Base-by-base conservation (phyloP, 345 rosid genomes). In the Hibiscus mutabilis region DNA sequence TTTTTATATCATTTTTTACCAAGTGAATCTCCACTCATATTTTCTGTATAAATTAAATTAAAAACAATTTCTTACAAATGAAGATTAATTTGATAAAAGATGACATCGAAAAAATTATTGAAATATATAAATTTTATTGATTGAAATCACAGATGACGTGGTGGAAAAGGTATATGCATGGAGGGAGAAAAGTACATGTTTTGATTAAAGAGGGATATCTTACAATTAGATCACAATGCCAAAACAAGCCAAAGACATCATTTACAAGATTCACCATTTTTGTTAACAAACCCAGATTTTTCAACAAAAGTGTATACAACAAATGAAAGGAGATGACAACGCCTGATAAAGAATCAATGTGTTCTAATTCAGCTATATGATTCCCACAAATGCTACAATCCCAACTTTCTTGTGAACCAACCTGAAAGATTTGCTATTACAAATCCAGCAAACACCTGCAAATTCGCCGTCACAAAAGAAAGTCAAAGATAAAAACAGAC, bases 361-460 rank as follows among this genome's bases (percentile, higher is more conserved):
- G 27, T 22, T 22, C 55, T 27, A 25, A 13, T 56, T 21, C 9
- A 46, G 73, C 49, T 60, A 19, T 19, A 56, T 18, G 49, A 21
- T 68, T 74, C 16, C 73, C 33, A 18, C 42, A 42, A 61, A 46
- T 81, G 86, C 86, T 90, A 94, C 78, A 90, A 85, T 19, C 96
- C 89, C 79, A 88, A 77, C 86, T 84, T 91, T 77, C 78, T 89
- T n/a, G 98, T 84, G 73, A 84, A 85, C 86, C 91, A 82, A 67
- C 79, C 91, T 2, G 97, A 83, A 59, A 90, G 70, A 79, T 94
- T 94, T 1, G 95, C 98, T 77, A 91, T 91, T 76, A 92, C 87
- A 71, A 94, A 94, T 74, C 98, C 97, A 52, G 87, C 92, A 73
- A 94, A 94, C n/a, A 91, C 98, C 97, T 90, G 92, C 75, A 57